phyloP scores from a whole-genome alignment of 225 moss, liverwort and hornwort genomes.

The Lunularia cruciata region DNA sequence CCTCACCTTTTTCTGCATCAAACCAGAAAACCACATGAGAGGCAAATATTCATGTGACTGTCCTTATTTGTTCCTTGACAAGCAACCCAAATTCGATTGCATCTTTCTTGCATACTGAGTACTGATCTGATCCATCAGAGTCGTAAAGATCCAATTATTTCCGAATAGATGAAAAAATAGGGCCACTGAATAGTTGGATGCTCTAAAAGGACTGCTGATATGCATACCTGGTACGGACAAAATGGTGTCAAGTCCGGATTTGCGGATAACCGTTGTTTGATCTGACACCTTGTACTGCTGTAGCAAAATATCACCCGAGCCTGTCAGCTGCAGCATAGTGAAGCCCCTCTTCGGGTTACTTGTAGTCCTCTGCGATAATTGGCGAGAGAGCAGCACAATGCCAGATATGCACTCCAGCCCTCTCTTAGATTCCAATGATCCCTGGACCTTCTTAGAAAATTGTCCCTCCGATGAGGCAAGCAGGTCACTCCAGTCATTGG shows the following conservation, averaged over 20 bases:
- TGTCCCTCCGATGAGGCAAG: conserved; percentile 41
- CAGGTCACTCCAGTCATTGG: conserved; percentile 52
- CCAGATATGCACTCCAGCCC: conserved; percentile 54
- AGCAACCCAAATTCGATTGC: background rate
- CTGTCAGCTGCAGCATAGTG: conserved; percentile 72
- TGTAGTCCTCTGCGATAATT: conserved; percentile 19
- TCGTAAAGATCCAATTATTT: no score
- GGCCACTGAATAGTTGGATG: no score
- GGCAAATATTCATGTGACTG: background rate
- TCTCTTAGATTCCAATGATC: conserved; percentile 18
- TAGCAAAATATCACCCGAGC: conserved; percentile 60
- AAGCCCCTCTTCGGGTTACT: conserved; percentile 42
- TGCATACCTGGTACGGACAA: conserved; percentile 44
- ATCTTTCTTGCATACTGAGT: background rate
- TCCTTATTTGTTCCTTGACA: no score
- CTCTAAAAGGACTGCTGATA: background rate
- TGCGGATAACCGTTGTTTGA: conserved; percentile 33
- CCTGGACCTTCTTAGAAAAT: conserved; percentile 34
- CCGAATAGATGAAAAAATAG: no score
- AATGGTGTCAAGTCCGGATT: conserved; percentile 24
- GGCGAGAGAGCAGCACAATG: conserved; percentile 47
- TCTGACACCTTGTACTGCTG: conserved; percentile 61
- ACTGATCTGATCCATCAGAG: background rate
- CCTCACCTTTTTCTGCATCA: conserved; percentile 16
- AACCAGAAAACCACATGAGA: background rate